Evolutionary conservation across 164 flowering plant genomes (phyloP), one percentile per base, ranked within the genome.

Genomic region (Chimonanthus salicifolius): DNA sequence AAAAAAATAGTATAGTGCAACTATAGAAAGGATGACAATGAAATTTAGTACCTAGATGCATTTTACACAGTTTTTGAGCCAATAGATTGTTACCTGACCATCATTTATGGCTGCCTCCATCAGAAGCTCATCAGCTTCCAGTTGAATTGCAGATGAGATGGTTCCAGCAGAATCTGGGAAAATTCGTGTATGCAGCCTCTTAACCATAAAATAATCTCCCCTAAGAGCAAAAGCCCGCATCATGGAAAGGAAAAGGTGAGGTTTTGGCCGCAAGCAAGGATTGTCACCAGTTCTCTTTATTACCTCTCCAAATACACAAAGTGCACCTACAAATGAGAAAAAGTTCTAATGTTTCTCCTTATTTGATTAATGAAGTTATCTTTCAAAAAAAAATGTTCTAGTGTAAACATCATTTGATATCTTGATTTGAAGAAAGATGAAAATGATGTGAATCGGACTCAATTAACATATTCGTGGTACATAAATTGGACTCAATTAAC

Each of bases 81-180:
- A 13, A n/a, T 21, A 64, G 74, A 68, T 45, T 63, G 58, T 50
- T 86, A 90, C 95, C 92, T 87, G 90, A 13, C 88, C 88, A 78
- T 72, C 67, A 66, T 84, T 87, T 71, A 85, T 68, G 75, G 95
- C 91, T 71, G 92, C 91, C 58, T 90, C 95, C 92, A 90, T 87
- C 48, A 88, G 88, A 76, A 90, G 91, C 72, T 89, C 89, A 83
- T 88, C 91, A 21, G 92, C 87, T 82, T 88, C 95, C 71, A 80
- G 81, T 76, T 85, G 90, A 83, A 79, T 78, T 49, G 74, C 74
- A 11, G 62, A 73, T 63, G 87, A 78, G 69, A 90, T 85, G 9
- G 82, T 78, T 77, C 95, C 95, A 67, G 82, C 69, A 72, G 89
- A 74, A 80, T 89, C 91, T n/a, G 80, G 79, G 90, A 87, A 83